Percentiles rank a stretch among this genome's conserved stretches.
These are phyloP conservation scores for Neurospora sp. DNA, from an alignment of 2,329 filamentous ascomycete genomes.

Conservation along the genomic window DNA sequence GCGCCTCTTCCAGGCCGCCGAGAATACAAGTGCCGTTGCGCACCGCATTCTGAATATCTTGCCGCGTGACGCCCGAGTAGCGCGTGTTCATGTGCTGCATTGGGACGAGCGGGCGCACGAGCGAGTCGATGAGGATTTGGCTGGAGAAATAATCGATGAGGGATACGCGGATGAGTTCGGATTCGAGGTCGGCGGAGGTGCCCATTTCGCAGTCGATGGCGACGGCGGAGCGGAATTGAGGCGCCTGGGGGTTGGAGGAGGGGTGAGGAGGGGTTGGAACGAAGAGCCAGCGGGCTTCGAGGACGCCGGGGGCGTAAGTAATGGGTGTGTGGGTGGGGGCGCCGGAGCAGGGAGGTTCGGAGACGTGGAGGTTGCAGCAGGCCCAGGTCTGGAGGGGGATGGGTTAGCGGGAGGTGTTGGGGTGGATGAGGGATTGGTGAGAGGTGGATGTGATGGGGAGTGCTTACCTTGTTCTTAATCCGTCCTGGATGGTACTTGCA, in stretches of 20 bases:
- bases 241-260: neutral
- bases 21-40: slow-evolving; percentile 25
- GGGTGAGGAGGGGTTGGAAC: neutral
- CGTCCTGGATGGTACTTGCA: neutral
- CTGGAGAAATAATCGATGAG: slow-evolving; percentile 42
- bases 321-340: neutral
- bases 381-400: slow-evolving; percentile 3
- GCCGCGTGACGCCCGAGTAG: slow-evolving; percentile 37
- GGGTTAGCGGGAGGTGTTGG: neutral
- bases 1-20: slow-evolving; percentile 30
- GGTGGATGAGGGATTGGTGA: neutral
- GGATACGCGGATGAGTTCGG: slow-evolving; percentile 42
- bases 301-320: neutral
- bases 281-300: slow-evolving; percentile 7
- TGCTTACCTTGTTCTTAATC: neutral
- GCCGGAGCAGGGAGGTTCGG: neutral
- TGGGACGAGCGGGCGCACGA: slow-evolving; percentile 36
- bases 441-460: neutral
- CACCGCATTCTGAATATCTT: slow-evolving; percentile 28
- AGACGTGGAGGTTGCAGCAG: slow-evolving; percentile 5
- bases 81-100: slow-evolving; percentile 41
- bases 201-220: slow-evolving; percentile 48
- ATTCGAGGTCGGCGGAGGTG: slow-evolving; percentile 30
- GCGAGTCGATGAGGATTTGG: slow-evolving; percentile 36
- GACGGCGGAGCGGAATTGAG: slow-evolving; percentile 1